Conservation (phyloP, 73 alveolate genomes). For the Tetrahymena elliotti region DNA sequence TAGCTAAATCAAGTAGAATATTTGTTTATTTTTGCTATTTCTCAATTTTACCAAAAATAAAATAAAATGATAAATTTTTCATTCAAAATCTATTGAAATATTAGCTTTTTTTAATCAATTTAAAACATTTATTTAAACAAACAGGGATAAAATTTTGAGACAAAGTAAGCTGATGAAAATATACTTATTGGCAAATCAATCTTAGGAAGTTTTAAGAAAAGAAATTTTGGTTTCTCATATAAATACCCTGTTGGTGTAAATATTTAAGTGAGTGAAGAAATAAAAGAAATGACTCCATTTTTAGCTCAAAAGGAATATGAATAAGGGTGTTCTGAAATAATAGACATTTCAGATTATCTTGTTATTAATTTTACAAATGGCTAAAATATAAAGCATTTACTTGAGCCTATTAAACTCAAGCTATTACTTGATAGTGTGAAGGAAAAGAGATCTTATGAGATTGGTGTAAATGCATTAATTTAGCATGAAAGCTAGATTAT, state of each 20-base stretch:
- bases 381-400: background rate
- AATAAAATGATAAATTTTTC: too few relatives aligned
- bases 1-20: too few relatives aligned
- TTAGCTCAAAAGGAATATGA: background rate
- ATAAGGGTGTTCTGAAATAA: background rate
- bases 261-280: background rate
- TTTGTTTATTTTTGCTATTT: too few relatives aligned
- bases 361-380: background rate
- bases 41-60: too few relatives aligned
- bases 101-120: too few relatives aligned
- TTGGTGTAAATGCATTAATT: background rate
- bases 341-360: background rate
- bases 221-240: background rate
- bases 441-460: background rate
- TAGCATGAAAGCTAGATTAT: background rate
- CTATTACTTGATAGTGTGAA: background rate
- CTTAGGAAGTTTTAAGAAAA: background rate
- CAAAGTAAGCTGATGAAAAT: background rate
- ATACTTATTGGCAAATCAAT: background rate
- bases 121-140: too few relatives aligned
- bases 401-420: background rate
- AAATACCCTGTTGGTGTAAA: background rate
- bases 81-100: too few relatives aligned
- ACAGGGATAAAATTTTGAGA: background rate
- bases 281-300: background rate